These are phyloP conservation scores for Capsicum pubescens DNA, from an alignment of 257 asterid genomes.

Conservation along the genomic window DNA sequence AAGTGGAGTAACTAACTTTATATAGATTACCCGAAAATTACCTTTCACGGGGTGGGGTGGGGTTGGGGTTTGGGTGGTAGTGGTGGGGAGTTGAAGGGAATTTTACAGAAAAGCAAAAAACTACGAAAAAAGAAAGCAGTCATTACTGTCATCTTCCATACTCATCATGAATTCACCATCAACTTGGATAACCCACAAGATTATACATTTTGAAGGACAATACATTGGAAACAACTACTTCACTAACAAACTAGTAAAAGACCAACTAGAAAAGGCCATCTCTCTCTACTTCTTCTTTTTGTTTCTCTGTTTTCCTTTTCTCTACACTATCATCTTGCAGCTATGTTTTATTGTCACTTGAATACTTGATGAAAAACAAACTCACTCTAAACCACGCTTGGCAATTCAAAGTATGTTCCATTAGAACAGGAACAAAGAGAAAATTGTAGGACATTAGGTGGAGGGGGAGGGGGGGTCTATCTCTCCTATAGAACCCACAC, in stretches of 20 bases:
- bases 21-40: background rate
- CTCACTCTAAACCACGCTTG: too few species aligned
- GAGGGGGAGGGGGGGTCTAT: background rate
- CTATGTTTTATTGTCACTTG: slow-evolving; percentile 29
- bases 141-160: background rate
- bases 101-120: background rate
- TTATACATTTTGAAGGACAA: background rate
- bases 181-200: slow-evolving; percentile 15
- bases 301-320: background rate
- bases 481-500: background rate
- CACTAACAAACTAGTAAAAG: background rate
- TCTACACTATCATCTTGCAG: slow-evolving; percentile 5
- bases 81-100: background rate
- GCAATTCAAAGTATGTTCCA: background rate
- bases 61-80: background rate
- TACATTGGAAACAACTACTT: background rate
- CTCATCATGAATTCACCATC: background rate
- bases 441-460: background rate
- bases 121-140: background rate
- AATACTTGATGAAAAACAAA: slow-evolving; percentile 34
- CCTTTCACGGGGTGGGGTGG: background rate
- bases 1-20: background rate
- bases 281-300: too few species aligned
- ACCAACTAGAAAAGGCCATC: too few species aligned
- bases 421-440: background rate